These are phyloP conservation scores for Aurantiochytrium sp. DNA, from an alignment of 108 stramenopile genomes.

Conservation along the genomic window DNA sequence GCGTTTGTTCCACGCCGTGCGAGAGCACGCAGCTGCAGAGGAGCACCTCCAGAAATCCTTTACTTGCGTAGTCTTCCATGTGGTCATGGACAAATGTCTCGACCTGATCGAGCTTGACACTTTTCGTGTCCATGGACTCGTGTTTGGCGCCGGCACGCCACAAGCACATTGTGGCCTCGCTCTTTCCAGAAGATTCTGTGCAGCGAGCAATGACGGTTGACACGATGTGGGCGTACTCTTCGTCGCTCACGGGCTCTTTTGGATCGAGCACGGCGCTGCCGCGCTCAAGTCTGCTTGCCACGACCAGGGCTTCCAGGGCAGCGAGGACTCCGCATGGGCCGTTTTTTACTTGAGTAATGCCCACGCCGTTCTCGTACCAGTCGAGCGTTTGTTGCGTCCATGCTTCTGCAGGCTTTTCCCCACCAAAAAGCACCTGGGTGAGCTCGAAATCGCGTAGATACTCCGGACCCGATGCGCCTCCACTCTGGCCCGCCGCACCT, in stretches of 20 bases:
- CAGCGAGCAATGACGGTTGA: background rate
- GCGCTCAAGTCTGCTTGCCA: background rate
- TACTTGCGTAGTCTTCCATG: background rate
- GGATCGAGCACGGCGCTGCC: background rate
- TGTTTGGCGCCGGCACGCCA: background rate
- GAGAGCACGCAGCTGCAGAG: background rate
- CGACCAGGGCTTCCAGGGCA: background rate
- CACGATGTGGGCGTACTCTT: background rate
- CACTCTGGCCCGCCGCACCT: background rate
- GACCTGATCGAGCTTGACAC: background rate
- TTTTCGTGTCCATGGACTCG: background rate
- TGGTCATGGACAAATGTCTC: background rate
- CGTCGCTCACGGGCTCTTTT: background rate
- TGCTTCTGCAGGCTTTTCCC: background rate
- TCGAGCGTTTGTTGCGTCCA: background rate
- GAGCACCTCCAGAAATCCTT: background rate
- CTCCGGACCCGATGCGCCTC: background rate
- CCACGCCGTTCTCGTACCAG: background rate
- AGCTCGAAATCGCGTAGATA: background rate
- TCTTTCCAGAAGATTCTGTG: background rate
- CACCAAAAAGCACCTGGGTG: background rate
- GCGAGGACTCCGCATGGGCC: constrained; percentile 2
- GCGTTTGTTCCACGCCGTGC: background rate
- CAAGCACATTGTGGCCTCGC: background rate
- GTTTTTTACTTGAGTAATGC: background rate